These are phyloP conservation scores for Cryphonectria naterciae DNA, from an alignment of 2,329 filamentous ascomycete genomes.

Conservation along the genomic window DNA sequence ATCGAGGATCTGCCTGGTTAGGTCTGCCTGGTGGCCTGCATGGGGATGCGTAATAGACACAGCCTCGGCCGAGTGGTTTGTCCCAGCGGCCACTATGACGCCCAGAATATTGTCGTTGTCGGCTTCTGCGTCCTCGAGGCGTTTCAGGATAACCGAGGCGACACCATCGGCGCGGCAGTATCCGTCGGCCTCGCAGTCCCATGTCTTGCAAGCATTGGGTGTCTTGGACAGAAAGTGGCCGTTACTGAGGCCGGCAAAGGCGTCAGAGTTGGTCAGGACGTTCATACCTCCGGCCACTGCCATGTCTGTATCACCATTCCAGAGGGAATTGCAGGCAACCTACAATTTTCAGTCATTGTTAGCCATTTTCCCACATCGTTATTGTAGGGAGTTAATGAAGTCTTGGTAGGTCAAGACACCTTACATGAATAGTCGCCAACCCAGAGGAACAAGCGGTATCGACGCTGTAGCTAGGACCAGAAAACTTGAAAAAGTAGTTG, in stretches of 20 bases:
- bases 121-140: slow-evolving; percentile 48
- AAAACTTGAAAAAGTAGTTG: slow-evolving; percentile 47
- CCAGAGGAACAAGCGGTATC: slow-evolving; percentile 46
- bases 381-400: too few relatives aligned
- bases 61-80: slow-evolving; percentile 67
- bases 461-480: slow-evolving; percentile 43
- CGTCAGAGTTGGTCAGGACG: slow-evolving; percentile 66
- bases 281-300: slow-evolving; percentile 66
- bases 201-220: slow-evolving; percentile 41
- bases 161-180: slow-evolving; percentile 54
- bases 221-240: slow-evolving; percentile 61
- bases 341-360: background rate
- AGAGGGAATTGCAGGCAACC: slow-evolving; percentile 59
- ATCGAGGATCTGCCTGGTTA: slow-evolving; percentile 60
- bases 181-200: slow-evolving; percentile 40
- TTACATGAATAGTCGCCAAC: slow-evolving; percentile 28
- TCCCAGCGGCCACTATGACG: slow-evolving; percentile 62
- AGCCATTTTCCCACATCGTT: background rate
- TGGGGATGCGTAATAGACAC: slow-evolving; percentile 68
- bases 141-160: slow-evolving; percentile 50
- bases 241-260: slow-evolving; percentile 64
- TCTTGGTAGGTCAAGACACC: background rate
- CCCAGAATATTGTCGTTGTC: slow-evolving; percentile 57
- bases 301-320: slow-evolving; percentile 65
- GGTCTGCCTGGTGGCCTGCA: slow-evolving; percentile 58